phyloP scores from a whole-genome alignment of 2,329 filamentous ascomycete genomes.

The Phyllosticta paracitricarpa region DNA sequence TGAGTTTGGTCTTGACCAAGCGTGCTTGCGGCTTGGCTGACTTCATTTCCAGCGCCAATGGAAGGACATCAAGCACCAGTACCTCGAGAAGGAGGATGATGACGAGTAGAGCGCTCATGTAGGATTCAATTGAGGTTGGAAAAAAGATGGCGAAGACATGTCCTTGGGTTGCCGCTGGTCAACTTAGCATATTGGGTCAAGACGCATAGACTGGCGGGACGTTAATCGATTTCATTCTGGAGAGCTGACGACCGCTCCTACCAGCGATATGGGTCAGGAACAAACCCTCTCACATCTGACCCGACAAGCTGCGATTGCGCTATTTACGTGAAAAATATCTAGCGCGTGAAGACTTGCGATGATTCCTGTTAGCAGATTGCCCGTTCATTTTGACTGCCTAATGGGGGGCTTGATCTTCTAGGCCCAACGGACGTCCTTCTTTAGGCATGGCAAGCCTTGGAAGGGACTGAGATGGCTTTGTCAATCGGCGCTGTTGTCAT shows the following conservation, averaged over 20 bases:
- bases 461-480: too few species aligned
- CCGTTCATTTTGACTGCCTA: too few species aligned
- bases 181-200: neutral
- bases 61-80: conserved; percentile 96
- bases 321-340: neutral
- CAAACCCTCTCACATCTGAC: neutral
- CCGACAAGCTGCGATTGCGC: neutral
- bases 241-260: neutral
- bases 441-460: too few species aligned
- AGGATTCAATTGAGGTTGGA: neutral
- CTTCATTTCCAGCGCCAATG: conserved; percentile 73
- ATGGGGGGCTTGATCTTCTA: too few species aligned
- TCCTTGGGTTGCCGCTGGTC: neutral
- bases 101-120: conserved; percentile 34
- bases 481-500: too few species aligned
- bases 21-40: conserved; percentile 14
- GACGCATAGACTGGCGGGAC: neutral
- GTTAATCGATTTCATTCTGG: neutral
- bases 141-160: neutral
- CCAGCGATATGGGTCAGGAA: neutral
- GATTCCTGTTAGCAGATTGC: neutral
- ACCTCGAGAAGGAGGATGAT: conserved; percentile 61
- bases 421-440: too few species aligned
- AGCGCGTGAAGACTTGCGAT: neutral
- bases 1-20: conserved; percentile 44